These are phyloP conservation scores for Candida qinlingensis DNA, from an alignment of 805 yeast genomes.

Conservation along the genomic window DNA sequence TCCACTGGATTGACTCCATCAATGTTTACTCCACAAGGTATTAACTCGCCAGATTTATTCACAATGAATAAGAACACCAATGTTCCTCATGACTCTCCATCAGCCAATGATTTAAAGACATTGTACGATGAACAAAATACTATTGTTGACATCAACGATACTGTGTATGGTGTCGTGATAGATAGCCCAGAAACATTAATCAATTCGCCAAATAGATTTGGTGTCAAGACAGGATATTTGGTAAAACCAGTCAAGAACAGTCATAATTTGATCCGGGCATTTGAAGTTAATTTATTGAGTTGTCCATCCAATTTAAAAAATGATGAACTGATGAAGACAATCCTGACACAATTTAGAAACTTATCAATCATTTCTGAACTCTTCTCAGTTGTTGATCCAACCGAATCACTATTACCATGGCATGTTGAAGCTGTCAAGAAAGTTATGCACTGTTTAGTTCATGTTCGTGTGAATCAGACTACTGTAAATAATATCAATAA, in stretches of 20 bases:
- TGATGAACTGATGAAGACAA: slow-evolving; percentile 45
- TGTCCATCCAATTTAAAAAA: slow-evolving; percentile 66
- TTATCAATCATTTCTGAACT: slow-evolving; percentile 37
- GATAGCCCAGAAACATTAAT: slow-evolving; percentile 59
- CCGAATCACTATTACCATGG: slow-evolving; percentile 56
- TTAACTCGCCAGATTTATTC: slow-evolving; percentile 25
- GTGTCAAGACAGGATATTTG: slow-evolving; percentile 67
- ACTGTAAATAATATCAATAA: not conserved
- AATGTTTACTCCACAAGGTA: slow-evolving; percentile 24
- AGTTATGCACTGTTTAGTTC: slow-evolving; percentile 52
- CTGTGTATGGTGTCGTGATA: slow-evolving; percentile 53
- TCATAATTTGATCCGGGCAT: slow-evolving; percentile 30
- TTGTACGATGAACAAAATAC: slow-evolving; percentile 7
- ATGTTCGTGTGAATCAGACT: slow-evolving; percentile 41
- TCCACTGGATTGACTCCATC: slow-evolving; percentile 25
- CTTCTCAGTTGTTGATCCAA: slow-evolving; percentile 30
- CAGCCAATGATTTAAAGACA: slow-evolving; percentile 3
- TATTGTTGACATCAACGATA: slow-evolving; percentile 45
- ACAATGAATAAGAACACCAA: slow-evolving; percentile 9
- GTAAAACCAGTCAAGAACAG: slow-evolving; percentile 34
- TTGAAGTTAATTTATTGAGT: slow-evolving; percentile 65
- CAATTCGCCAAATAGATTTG: slow-evolving; percentile 64
- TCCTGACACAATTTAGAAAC: slow-evolving; percentile 58
- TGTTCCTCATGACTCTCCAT: slow-evolving; percentile 16
- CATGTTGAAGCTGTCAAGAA: slow-evolving; percentile 66